phyloP scores from a whole-genome alignment of 495 filamentous ascomycete genomes.

The Penicillium longicatenatum region DNA sequence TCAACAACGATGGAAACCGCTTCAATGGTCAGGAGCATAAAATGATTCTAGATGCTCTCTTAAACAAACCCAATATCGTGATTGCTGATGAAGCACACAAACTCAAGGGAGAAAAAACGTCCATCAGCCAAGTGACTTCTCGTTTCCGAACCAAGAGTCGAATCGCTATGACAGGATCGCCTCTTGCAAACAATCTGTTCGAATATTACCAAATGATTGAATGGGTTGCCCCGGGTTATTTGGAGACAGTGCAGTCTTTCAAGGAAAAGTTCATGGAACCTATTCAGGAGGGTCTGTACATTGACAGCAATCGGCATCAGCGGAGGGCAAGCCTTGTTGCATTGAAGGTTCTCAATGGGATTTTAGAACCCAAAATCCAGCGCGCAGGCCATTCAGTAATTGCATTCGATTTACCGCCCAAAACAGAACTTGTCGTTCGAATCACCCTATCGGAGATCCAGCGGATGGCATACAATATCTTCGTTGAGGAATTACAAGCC shows the following conservation, averaged over 20 bases:
- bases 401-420: slow-evolving; percentile 62
- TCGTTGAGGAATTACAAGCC: slow-evolving; percentile 35
- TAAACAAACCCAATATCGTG: slow-evolving; percentile 68
- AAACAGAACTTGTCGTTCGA: slow-evolving; percentile 79
- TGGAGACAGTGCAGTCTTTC: slow-evolving; percentile 70
- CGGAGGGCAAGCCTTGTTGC: slow-evolving; percentile 61
- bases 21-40: slow-evolving; percentile 39
- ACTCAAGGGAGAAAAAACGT: slow-evolving; percentile 63
- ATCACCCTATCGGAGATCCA: slow-evolving; percentile 72
- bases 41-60: slow-evolving; percentile 48
- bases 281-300: slow-evolving; percentile 68
- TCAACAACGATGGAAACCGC: slow-evolving; percentile 36
- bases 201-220: slow-evolving; percentile 88
- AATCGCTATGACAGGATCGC: slow-evolving; percentile 87
- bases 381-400: slow-evolving; percentile 71
- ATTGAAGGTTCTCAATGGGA: slow-evolving; percentile 68
- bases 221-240: slow-evolving; percentile 80
- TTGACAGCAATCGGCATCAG: slow-evolving; percentile 57
- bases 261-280: slow-evolving; percentile 65
- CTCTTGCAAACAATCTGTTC: slow-evolving; percentile 75
- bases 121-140: slow-evolving; percentile 53
- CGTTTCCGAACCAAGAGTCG: slow-evolving; percentile 68
- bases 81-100: slow-evolving; percentile 86
- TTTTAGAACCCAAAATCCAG: slow-evolving; percentile 77
- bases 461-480: slow-evolving; percentile 60